These are phyloP conservation scores for Helianthus annuus DNA, from an alignment of 129 eudicot species.

Conservation along the genomic window DNA sequence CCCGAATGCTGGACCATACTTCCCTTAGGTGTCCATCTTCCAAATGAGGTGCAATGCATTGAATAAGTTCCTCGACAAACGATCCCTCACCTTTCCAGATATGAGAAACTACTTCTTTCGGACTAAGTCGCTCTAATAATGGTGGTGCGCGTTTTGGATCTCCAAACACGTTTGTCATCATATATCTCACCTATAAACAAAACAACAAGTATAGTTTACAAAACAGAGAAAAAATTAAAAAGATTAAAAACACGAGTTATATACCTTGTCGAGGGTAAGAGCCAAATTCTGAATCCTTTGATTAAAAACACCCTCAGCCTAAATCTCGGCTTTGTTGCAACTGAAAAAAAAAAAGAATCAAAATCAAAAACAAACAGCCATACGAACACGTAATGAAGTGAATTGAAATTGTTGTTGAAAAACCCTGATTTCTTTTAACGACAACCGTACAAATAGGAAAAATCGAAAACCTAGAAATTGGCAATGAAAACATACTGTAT, in stretches of 20 bases:
- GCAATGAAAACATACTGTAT: too few species aligned
- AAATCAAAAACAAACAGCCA: too few species aligned
- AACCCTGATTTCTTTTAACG: too few species aligned
- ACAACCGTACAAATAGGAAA: too few species aligned
- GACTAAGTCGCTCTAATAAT: conserved; percentile 75
- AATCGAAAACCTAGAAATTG: too few species aligned
- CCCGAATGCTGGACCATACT: conserved; percentile 60
- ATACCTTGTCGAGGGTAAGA: conserved; percentile 93
- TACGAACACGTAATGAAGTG: too few species aligned
- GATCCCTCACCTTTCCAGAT: conserved; percentile 97
- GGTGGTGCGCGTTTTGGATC: conserved; percentile 99
- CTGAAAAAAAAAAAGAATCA: too few species aligned
- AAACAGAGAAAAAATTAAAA: not conserved
- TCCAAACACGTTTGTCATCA: conserved; percentile 79
- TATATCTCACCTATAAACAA: conserved; percentile 77
- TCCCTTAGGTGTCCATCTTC: conserved; percentile 62
- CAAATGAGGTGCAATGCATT: conserved; percentile 75
- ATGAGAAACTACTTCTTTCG: conserved; percentile 66
- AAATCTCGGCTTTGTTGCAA: conserved; percentile 92
- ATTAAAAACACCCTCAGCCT: conserved; percentile 98
- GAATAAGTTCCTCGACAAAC: conserved; percentile 74
- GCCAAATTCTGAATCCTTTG: conserved; percentile 98
- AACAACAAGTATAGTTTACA: not conserved
- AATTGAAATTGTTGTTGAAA: too few species aligned
- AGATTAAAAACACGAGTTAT: not conserved